Percentiles rank a stretch among this genome's conserved stretches.
These are phyloP conservation scores for Choricystis sp. DNA, from an alignment of 139 green algal genomes.

Conservation along the genomic window DNA sequence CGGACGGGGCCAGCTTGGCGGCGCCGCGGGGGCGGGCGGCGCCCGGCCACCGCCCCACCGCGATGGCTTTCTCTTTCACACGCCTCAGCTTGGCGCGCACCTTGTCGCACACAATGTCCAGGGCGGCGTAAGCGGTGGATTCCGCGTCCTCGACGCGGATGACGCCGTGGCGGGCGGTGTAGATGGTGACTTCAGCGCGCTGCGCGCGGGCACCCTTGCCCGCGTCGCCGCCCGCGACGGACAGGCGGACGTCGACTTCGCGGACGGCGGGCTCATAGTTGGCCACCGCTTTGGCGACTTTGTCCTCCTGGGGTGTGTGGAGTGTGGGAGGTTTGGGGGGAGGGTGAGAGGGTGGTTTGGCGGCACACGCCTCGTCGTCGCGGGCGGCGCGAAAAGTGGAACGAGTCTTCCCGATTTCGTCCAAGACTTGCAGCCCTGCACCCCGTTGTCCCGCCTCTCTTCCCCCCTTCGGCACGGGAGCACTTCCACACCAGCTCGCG, in stretches of 20 bases:
- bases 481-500: too few species aligned
- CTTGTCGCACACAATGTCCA: constrained; percentile 56
- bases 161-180: constrained; percentile 45
- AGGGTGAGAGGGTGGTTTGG: neutral
- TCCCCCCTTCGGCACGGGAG: too few species aligned
- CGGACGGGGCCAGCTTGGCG: neutral
- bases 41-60: constrained; percentile 13
- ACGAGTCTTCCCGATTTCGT: too few species aligned
- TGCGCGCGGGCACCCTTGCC: constrained; percentile 44
- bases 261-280: constrained; percentile 38
- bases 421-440: too few species aligned
- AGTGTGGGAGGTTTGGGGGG: neutral
- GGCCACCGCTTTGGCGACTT: constrained; percentile 28
- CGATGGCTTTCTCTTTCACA: constrained; percentile 18
- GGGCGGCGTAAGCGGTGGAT: constrained; percentile 25
- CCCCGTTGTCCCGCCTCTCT: too few species aligned
- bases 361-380: neutral
- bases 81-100: constrained; percentile 23
- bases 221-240: constrained; percentile 40
- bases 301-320: constrained; percentile 18
- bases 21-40: constrained; percentile 3
- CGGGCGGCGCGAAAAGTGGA: neutral
- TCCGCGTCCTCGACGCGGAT: constrained; percentile 42
- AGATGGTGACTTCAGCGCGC: constrained; percentile 54
- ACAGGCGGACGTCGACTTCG: constrained; percentile 44